Base-by-base conservation (phyloP, 108 stramenopile species). In the Nannochloropsis oceanica region DNA sequence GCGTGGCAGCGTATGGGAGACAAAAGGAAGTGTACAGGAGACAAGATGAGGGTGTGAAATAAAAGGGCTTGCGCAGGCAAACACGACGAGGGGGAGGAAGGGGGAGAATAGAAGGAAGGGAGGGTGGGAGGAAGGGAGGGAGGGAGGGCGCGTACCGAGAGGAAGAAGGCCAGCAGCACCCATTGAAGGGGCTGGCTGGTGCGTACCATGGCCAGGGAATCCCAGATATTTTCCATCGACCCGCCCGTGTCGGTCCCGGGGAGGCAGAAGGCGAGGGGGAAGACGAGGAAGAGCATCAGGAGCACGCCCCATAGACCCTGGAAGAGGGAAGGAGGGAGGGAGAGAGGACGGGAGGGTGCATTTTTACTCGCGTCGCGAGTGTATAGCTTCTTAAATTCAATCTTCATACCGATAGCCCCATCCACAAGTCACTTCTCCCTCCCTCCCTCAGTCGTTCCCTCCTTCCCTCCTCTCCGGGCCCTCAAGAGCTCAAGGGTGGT, bases 131-230 rank as follows among this genome's bases (percentile, higher is more conserved):
- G 1, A 34, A 34, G 34, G 34, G 34, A 34, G 34, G 34, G 34
- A 34, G 34, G 34, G 34, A 34, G 34, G 34, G 34, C 34, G 5
- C 34, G 59, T n/a, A 96, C 96, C 9, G 94, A 88, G 81, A 95
- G 81, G 87, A 97, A 95, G 89, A 97, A 98, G 46, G 94, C 0
- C 13, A 82, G 26, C n/a, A 90, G 80, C 44, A 92, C 59, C 44
- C 43, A 13, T 84, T 88, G 88, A 0, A 88, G 82, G 26, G 82
- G 26, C 24, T 25, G 1, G 80, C 82, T 87, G 83, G 90, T 90
- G 27, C 84, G 84, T 13, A 90, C 44, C 91, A 91, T 91, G 59
- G 27, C 82, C 42, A 90, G 26, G 26, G 91, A 81, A 81, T 91
- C 91, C 13, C 13, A 43, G 1, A 86, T 42, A 83, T 91, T 89